Base-by-base conservation (phyloP, 108 stramenopile genomes). In the Cyclostephanos invisitatus region DNA sequence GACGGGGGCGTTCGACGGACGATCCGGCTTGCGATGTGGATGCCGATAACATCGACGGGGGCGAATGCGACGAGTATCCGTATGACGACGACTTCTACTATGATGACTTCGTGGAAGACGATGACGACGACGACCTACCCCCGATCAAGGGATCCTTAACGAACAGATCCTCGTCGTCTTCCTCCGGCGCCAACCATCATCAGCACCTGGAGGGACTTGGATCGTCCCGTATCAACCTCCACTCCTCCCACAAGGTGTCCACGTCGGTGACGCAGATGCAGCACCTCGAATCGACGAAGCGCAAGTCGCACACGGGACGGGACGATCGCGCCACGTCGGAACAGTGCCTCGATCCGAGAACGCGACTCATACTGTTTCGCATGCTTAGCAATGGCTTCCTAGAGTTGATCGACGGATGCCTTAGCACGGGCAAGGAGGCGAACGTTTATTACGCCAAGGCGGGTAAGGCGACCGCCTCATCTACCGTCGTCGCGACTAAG, bases 351-450 rank as follows among this genome's bases (percentile, higher is more conserved):
- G 98, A 99, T 85, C 98, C 98, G 10, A 85, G 97, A 3, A 99
- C 98, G 15, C 81, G 98, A 15, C 74, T 99, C 63, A 96, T 99
- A 57, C 82, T 99, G 29, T 99, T 98, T 84, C 96, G 97, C 77
- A 77, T 99, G 87, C 72, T 99, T 29, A 93, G 87, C 65, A 89
- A 83, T 51, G 97, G 96, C 20, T 93, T 95, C 73, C 68, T 99
- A 59, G 83, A 89, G 38, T 67, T 85, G 47, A 97, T 99, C 55
- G 96, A 99, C 72, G 98, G 98, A 47, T 99, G 98, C 76, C 71
- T 99, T 25, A 93, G 91, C 77, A 99, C 98, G 1, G 98, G 98
- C 17, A 99, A 99, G 77, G 98, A 99, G 78, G 98, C 98, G 60
- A 99, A 99, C 86, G 98, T 99, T 1, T 99, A 99, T 72, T 98